Percentiles rank a stretch among this genome's conserved stretches.
Conservation (phyloP, 225 moss, liverwort and hornwort species). For the Bryoerythrophyllum caledonicum region DNA sequence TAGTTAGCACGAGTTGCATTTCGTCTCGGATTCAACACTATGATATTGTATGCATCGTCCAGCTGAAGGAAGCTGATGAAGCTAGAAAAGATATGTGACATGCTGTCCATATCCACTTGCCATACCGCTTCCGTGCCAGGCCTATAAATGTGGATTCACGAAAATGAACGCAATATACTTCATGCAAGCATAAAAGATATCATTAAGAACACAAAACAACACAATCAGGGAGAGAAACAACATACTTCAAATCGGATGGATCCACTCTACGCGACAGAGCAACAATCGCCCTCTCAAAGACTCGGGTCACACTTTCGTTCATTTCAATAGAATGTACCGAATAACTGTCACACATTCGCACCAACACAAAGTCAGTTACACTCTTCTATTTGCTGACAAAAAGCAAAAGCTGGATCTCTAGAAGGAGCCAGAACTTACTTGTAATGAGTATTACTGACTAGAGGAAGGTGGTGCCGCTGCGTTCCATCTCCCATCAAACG, state of each 20-base stretch:
- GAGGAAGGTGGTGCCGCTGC: slow-evolving; percentile 23
- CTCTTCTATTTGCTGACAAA: not conserved
- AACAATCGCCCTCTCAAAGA: slow-evolving; percentile 21
- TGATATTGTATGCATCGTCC: slow-evolving; percentile 87
- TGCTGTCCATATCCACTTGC: slow-evolving; percentile 95
- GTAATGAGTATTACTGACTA: slow-evolving; percentile 23
- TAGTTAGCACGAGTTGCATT: slow-evolving; percentile 67
- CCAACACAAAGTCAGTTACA: not conserved
- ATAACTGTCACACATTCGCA: slow-evolving; percentile 4
- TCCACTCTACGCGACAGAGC: slow-evolving; percentile 20
- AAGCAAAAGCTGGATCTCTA: not conserved
- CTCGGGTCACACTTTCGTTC: slow-evolving; percentile 17
- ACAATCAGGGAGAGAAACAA: slow-evolving; percentile 5
- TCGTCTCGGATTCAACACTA: slow-evolving; percentile 85
- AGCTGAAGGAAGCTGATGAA: slow-evolving; percentile 81
- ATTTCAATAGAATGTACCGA: slow-evolving; percentile 24
- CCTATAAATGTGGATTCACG: slow-evolving; percentile 39
- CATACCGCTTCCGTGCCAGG: slow-evolving; percentile 61
- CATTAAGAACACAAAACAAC: slow-evolving; percentile 1
- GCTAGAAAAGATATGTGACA: slow-evolving; percentile 80
- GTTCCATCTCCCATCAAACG: slow-evolving; percentile 18
- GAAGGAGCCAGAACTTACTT: slow-evolving; percentile 11
- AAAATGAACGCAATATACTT: slow-evolving; percentile 13
- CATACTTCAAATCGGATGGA: slow-evolving; percentile 16
- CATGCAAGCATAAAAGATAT: not conserved